These are phyloP conservation scores for Claviceps quebecensis DNA, from an alignment of 2,329 filamentous ascomycete species.

Conservation along the genomic window DNA sequence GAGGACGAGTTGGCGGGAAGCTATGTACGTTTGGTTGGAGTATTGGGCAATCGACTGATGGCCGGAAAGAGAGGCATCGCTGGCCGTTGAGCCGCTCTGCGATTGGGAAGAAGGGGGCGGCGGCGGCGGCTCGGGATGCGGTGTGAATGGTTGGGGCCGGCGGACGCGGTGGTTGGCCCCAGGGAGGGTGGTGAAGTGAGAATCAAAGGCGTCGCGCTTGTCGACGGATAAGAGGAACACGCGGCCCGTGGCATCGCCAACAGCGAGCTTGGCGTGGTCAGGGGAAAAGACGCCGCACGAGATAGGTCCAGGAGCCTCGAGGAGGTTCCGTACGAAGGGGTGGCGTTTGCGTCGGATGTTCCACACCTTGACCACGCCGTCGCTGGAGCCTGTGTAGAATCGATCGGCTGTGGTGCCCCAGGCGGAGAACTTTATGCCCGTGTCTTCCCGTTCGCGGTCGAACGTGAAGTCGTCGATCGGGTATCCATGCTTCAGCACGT, in stretches of 20 bases:
- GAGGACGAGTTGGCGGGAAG: slow-evolving; percentile 25
- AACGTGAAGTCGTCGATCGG: slow-evolving; percentile 25
- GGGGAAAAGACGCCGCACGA: slow-evolving; percentile 45
- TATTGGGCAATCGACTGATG: slow-evolving; percentile 10
- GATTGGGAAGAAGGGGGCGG: slow-evolving; percentile 13
- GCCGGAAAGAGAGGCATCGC: slow-evolving; percentile 1
- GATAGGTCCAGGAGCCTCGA: slow-evolving; percentile 41
- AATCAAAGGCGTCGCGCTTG: slow-evolving; percentile 24
- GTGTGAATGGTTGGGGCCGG: slow-evolving; percentile 33
- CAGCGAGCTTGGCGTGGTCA: slow-evolving; percentile 37
- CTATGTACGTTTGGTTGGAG: slow-evolving; percentile 20
- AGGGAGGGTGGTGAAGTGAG: slow-evolving; percentile 23
- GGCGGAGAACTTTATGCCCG: slow-evolving; percentile 48
- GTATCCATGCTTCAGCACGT: slow-evolving; percentile 38
- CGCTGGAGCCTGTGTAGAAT: slow-evolving; percentile 50
- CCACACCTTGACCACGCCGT: slow-evolving; percentile 50
- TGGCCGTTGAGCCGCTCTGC: neutral
- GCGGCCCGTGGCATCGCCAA: slow-evolving; percentile 48
- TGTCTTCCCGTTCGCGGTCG: slow-evolving; percentile 40
- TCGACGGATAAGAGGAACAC: slow-evolving; percentile 41
- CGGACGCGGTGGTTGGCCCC: slow-evolving; percentile 23
- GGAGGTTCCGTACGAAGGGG: slow-evolving; percentile 36
- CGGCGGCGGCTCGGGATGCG: slow-evolving; percentile 34
- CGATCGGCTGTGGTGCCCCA: slow-evolving; percentile 44
- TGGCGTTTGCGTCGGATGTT: slow-evolving; percentile 33